Evolutionary conservation across 2,329 filamentous ascomycete genomes (phyloP).

Genomic region (Kalmusia sp.): DNA sequence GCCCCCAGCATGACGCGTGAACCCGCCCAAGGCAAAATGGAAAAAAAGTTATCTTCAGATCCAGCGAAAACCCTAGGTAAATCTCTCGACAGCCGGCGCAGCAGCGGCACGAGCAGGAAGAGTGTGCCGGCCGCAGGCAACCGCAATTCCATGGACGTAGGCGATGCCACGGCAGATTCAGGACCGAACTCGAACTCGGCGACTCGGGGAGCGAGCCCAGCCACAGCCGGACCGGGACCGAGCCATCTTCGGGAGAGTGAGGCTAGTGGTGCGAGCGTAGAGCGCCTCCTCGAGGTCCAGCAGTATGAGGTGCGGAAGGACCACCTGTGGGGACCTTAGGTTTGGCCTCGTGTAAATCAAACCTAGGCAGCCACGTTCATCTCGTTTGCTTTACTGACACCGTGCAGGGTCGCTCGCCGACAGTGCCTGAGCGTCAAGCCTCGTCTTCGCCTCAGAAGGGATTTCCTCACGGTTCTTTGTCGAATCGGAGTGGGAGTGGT

Average conservation of each 20-base stretch:
- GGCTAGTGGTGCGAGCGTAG: constrained; percentile 25
- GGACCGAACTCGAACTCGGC: constrained; percentile 36
- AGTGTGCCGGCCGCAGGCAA: constrained; percentile 57
- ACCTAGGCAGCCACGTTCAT: constrained; percentile 36
- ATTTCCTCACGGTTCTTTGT: constrained; percentile 18
- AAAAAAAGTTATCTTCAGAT: constrained; percentile 52
- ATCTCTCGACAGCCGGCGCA: constrained; percentile 89
- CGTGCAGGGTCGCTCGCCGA: not conserved
- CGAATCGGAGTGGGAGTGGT: constrained; percentile 15
- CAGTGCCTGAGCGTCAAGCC: constrained; percentile 13
- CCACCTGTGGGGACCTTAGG: constrained; percentile 52
- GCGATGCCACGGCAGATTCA: constrained; percentile 31
- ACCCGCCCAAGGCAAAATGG: constrained; percentile 77
- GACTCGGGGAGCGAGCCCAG: constrained; percentile 41
- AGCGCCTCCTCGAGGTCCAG: constrained; percentile 31
- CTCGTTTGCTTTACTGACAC: not conserved
- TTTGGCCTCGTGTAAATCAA: constrained; percentile 41
- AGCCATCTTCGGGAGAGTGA: constrained; percentile 43
- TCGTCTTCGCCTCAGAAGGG: constrained; percentile 29
- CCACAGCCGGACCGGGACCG: constrained; percentile 34
- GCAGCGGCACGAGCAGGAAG: constrained; percentile 85
- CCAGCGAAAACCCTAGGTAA: constrained; percentile 69
- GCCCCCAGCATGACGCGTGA: constrained; percentile 82
- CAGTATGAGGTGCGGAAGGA: constrained; percentile 54
- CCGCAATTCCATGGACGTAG: constrained; percentile 36